phyloP scores from a whole-genome alignment of 305 asterid genomes.

The Ruellia speciosa region DNA sequence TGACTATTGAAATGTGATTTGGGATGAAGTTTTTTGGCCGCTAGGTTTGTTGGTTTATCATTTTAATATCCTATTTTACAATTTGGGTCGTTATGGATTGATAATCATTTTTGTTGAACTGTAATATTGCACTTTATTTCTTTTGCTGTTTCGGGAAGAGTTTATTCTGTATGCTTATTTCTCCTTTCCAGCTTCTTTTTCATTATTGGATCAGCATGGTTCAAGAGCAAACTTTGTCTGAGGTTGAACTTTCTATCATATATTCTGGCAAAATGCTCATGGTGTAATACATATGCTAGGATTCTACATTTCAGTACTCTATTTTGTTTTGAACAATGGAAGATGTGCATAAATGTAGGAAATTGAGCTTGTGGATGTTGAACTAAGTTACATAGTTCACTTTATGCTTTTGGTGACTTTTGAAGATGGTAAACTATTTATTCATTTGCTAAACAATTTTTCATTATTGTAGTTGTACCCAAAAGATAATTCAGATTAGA shows the following conservation, averaged over 20 bases:
- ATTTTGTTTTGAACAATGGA: conserved; percentile 1
- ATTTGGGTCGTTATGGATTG: conserved; percentile 27
- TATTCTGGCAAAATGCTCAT: not conserved
- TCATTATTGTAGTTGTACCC: not conserved
- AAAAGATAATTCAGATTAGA: conserved; percentile 1
- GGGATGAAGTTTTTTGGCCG: conserved; percentile 38
- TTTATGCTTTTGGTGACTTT: conserved; percentile 1
- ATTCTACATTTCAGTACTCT: conserved; percentile 1
- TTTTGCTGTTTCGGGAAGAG: conserved; percentile 13
- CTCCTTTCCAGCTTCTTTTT: conserved; percentile 23
- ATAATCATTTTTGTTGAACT: conserved; percentile 24
- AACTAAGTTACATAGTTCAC: conserved; percentile 6
- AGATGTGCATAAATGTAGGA: conserved; percentile 17
- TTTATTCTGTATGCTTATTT: conserved; percentile 20
- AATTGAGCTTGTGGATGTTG: conserved; percentile 15
- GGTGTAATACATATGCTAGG: conserved; percentile 9
- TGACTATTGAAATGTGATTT: conserved; percentile 30
- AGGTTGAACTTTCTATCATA: conserved; percentile 19
- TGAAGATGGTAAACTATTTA: conserved; percentile 7
- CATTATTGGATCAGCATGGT: conserved; percentile 28
- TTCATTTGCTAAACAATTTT: not conserved
- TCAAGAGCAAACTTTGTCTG: conserved; percentile 25
- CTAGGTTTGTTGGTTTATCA: conserved; percentile 42
- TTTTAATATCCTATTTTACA: conserved; percentile 28
- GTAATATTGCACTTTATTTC: conserved; percentile 25